These are phyloP conservation scores for Beauveria sp. DNA, from an alignment of 2,329 filamentous ascomycete species.

Conservation along the genomic window DNA sequence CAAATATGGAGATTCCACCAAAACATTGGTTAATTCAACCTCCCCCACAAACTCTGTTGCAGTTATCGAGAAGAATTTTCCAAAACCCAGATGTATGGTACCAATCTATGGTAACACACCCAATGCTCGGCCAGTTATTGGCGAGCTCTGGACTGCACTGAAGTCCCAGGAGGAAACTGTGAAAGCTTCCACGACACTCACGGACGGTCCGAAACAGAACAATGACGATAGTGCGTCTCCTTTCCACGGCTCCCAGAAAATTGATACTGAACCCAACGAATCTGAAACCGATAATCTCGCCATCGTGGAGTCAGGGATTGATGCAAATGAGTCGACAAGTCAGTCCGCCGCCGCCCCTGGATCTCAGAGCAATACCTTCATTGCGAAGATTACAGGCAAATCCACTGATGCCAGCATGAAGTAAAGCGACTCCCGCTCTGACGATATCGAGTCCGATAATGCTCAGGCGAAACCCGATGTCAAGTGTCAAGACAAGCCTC, in stretches of 20 bases:
- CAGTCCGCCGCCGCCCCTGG: too few relatives aligned
- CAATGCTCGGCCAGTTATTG: background rate
- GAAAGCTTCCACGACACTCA: background rate
- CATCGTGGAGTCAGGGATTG: background rate
- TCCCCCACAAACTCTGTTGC: conserved; percentile 4
- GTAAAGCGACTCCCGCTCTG: background rate
- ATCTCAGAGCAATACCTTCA: background rate
- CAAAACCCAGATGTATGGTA: conserved; percentile 13
- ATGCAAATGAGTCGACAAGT: background rate
- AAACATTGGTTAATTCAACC: conserved; percentile 1
- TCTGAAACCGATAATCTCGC: background rate
- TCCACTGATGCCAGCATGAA: background rate
- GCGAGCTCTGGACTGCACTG: background rate
- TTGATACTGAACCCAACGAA: background rate
- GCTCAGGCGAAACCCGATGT: background rate
- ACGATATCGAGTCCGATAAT: background rate
- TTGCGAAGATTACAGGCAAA: background rate
- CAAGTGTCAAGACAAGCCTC: background rate
- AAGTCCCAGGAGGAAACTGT: background rate
- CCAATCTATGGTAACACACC: conserved; percentile 1
- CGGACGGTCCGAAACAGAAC: background rate
- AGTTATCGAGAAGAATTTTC: conserved; percentile 11
- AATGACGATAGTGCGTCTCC: background rate
- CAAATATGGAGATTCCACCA: conserved; percentile 18
- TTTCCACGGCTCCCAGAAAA: conserved; percentile 1